Evolutionary conservation across 495 filamentous ascomycete species (phyloP), one percentile per base, ranked within the genome.

Genomic region (Pseudomonodictys pantanalensis): DNA sequence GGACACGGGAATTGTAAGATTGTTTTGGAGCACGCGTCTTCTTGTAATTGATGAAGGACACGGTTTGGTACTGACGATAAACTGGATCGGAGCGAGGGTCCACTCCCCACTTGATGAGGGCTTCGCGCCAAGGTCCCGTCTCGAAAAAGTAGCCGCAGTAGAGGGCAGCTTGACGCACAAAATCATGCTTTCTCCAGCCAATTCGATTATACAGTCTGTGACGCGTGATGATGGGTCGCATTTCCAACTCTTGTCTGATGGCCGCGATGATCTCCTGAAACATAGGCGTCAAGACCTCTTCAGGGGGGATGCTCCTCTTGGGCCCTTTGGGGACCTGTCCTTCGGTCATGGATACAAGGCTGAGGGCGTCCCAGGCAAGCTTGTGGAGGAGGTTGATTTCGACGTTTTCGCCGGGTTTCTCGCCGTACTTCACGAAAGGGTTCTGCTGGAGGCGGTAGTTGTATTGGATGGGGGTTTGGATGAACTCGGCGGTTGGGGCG

Each of bases 61-160:
- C 72, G 0, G 89, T 92, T 71, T 98, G 93, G 72, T 95, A 97
- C 26, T 80, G 69, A 0, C 91, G 83, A 65, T 86, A 92, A 17
- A 83, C 79, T 0, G 86, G 83, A 50, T 89, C 86, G 6, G 72
- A 75, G 46, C 95, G 82, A 0, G 93, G 93, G 68, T 98, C 95
- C 24, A 95, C 67, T 10, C 93, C 95, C 63, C 90, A 90, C 50
- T 79, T 81, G 57, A 97, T 80, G 55, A 96, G 80, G 12, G 88
- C 84, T 69, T 97, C 91, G 46, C 89, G 82, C 87, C 89, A 98
- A 0, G 93, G 93, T 0, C 93, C 93, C 5, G 85, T 86, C 45
- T 83, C 83, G 78, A 96, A 96, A 73, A 88, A 85, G 73, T 96
- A 98, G 7, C 86, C 91, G 1, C 88, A 83, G 63, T 95, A 90